These are phyloP conservation scores for Tarenaya hassleriana DNA, from an alignment of 345 rosid genomes.

Conservation along the genomic window DNA sequence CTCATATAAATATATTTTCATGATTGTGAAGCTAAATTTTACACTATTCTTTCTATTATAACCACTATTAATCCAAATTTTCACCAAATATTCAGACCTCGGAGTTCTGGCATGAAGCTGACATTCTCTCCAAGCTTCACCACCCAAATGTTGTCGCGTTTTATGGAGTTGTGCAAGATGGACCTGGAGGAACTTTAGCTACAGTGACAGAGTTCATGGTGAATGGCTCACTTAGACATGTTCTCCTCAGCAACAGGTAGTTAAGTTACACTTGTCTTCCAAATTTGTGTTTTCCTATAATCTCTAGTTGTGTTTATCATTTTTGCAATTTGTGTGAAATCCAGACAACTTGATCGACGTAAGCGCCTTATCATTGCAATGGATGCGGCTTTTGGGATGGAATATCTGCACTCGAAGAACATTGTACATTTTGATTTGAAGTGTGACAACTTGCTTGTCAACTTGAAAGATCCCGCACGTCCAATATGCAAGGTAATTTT, in stretches of 20 bases:
- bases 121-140: slow-evolving; percentile 95
- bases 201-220: slow-evolving; percentile 99
- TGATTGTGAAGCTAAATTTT: too few species aligned
- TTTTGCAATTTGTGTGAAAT: slow-evolving; percentile 16
- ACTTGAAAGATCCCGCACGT: slow-evolving; percentile 86
- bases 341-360: slow-evolving; percentile 85
- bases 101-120: slow-evolving; percentile 99
- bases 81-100: slow-evolving; percentile 51
- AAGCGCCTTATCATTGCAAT: slow-evolving; percentile 93
- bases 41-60: too few species aligned
- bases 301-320: slow-evolving; percentile 1
- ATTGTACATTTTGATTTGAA: slow-evolving; percentile 98
- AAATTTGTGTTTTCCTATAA: slow-evolving; percentile 8
- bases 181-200: slow-evolving; percentile 92
- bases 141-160: slow-evolving; percentile 99
- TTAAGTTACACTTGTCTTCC: slow-evolving; percentile 9
- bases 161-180: slow-evolving; percentile 97
- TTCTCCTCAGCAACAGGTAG: slow-evolving; percentile 86
- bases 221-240: slow-evolving; percentile 96
- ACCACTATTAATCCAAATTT: slow-evolving; percentile 19
- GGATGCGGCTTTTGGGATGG: slow-evolving; percentile 99
- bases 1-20: too few species aligned
- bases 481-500: slow-evolving; percentile 95
- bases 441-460: slow-evolving; percentile 94
- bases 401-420: slow-evolving; percentile 92